phyloP scores from a whole-genome alignment of 163 green algal genomes.

The Scenedesmus sp. region DNA sequence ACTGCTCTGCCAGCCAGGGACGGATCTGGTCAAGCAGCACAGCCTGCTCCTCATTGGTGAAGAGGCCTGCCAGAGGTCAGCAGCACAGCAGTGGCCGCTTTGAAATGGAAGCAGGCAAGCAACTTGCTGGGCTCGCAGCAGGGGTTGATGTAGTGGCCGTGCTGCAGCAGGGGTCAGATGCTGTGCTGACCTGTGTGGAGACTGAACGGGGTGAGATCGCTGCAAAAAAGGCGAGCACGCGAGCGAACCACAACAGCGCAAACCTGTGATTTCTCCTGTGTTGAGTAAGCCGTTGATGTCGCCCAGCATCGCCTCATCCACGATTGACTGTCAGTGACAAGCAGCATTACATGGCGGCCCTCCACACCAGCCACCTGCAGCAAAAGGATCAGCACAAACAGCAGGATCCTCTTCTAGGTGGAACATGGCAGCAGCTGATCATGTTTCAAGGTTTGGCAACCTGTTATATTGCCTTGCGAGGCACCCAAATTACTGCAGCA shows the following conservation, averaged over 20 bases:
- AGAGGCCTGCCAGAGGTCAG: constrained; percentile 24
- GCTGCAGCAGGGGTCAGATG: too few species aligned
- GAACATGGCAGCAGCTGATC: too few species aligned
- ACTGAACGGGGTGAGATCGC: too few species aligned
- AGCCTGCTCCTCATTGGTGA: constrained; percentile 54
- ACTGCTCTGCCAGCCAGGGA: constrained; percentile 40
- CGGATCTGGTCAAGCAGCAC: constrained; percentile 60
- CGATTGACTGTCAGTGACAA: constrained; percentile 91
- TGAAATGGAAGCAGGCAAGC: too few species aligned
- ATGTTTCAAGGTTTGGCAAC: too few species aligned
- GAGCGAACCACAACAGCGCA: background rate
- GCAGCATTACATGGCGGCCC: constrained; percentile 78
- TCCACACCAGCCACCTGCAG: constrained; percentile 69
- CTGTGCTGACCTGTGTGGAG: too few species aligned
- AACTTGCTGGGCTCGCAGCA: too few species aligned
- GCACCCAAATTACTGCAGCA: background rate
- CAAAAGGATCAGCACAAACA: background rate
- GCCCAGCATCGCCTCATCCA: constrained; percentile 85
- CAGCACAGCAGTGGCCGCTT: background rate
- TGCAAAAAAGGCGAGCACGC: too few species aligned
- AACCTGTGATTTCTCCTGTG: constrained; percentile 78
- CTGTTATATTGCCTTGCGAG: too few species aligned
- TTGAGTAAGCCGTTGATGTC: constrained; percentile 90
- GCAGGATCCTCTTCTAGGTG: background rate
- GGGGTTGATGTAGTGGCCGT: too few species aligned